phyloP scores from a whole-genome alignment of 73 alveolate genomes.

The Symbiodinium pilosum region DNA sequence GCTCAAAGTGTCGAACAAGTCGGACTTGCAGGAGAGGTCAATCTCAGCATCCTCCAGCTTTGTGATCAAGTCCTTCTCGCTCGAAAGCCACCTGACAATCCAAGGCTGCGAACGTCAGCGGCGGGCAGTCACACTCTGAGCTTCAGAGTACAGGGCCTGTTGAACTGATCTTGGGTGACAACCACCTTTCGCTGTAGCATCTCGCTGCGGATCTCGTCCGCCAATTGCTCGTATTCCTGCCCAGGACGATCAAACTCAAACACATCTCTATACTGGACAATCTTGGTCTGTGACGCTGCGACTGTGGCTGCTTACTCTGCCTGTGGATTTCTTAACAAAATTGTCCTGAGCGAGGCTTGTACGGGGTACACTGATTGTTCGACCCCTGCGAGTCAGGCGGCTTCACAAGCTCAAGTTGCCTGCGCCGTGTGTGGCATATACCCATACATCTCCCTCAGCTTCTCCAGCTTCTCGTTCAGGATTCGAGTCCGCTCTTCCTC shows the following conservation, averaged over 20 bases:
- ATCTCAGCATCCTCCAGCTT: slow-evolving; percentile 50
- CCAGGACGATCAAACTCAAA: too few relatives aligned
- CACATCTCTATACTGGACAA: too few relatives aligned
- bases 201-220: not conserved
- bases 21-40: slow-evolving; percentile 30
- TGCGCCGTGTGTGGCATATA: not conserved
- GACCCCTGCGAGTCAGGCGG: too few relatives aligned
- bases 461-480: slow-evolving; percentile 8
- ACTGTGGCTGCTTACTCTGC: too few relatives aligned
- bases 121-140: not conserved
- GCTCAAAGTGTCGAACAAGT: not conserved
- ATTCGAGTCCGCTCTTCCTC: not conserved
- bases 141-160: slow-evolving; percentile 6
- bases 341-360: too few relatives aligned
- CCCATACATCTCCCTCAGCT: not conserved
- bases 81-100: slow-evolving; percentile 27
- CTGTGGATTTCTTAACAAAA: too few relatives aligned
- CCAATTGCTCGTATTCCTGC: not conserved
- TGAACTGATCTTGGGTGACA: slow-evolving; percentile 12
- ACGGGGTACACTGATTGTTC: too few relatives aligned
- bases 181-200: not conserved
- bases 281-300: too few relatives aligned
- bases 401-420: not conserved
- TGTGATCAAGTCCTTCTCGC: slow-evolving; percentile 34
- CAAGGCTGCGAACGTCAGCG: too few relatives aligned